Percentiles rank a stretch among this genome's conserved stretches.
These are phyloP conservation scores for Ceratocystis eucalypticola DNA, from an alignment of 2,329 filamentous ascomycete species.

Conservation along the genomic window DNA sequence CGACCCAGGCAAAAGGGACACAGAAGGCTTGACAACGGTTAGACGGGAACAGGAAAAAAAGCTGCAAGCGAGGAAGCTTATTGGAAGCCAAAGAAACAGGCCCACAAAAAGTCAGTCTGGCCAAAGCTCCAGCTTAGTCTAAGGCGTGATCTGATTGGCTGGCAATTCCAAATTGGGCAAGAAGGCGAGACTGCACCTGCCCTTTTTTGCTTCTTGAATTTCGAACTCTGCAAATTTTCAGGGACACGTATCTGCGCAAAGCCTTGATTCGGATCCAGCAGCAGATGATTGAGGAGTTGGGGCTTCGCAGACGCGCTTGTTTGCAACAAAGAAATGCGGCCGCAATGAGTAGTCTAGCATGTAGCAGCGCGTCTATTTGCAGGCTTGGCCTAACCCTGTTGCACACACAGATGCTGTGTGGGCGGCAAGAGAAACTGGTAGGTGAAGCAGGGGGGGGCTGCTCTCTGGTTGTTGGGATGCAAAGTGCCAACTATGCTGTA, in stretches of 20 bases:
- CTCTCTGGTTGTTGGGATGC: background rate
- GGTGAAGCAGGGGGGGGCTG: background rate
- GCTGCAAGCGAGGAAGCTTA: background rate
- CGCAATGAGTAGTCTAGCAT: background rate
- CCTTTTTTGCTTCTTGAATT: background rate
- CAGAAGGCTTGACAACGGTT: background rate
- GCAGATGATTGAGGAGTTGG: background rate
- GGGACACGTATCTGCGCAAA: background rate
- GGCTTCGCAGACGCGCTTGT: background rate
- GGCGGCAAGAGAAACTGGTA: background rate
- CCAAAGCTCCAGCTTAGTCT: background rate
- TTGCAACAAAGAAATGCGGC: background rate
- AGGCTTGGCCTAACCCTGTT: background rate
- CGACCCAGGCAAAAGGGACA: background rate
- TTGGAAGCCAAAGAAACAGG: background rate
- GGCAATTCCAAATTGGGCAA: constrained; percentile 2
- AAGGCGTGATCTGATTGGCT: background rate
- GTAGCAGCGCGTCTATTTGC: background rate
- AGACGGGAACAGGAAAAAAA: background rate
- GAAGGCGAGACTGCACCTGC: background rate
- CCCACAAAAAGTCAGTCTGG: background rate
- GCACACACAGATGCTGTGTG: background rate
- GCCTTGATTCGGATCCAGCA: background rate
- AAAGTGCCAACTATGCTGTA: background rate
- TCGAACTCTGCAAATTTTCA: background rate